A percentile compares a stretch with the other conserved stretches of the same genome.
Evolutionary conservation across 2,329 filamentous ascomycete species (phyloP).

Genomic region (Penicillium sp.): DNA sequence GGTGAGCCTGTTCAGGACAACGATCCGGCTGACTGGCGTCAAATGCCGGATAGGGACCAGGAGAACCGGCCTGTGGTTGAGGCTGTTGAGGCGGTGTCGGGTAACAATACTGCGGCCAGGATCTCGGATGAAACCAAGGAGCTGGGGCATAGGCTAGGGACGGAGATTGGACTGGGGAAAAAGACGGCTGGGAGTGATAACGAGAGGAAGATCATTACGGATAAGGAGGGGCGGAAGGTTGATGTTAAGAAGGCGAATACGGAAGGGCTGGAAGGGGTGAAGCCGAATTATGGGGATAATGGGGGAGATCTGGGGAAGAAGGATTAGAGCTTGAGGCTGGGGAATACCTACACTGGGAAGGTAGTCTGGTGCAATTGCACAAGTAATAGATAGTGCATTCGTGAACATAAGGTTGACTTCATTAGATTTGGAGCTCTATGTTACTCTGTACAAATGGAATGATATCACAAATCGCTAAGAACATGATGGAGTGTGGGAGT

Average conservation of each 20-base stretch:
- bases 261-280: slow-evolving; percentile 40
- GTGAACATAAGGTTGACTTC: neutral
- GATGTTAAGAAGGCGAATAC: slow-evolving; percentile 29
- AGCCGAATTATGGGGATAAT: slow-evolving; percentile 32
- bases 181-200: slow-evolving; percentile 63
- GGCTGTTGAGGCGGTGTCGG: neutral
- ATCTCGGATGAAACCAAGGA: slow-evolving; percentile 5
- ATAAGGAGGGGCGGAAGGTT: slow-evolving; percentile 25
- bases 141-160: slow-evolving; percentile 35
- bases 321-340: neutral
- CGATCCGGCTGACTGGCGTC: slow-evolving; percentile 70
- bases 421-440: neutral
- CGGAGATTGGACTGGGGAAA: slow-evolving; percentile 64
- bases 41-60: slow-evolving; percentile 39
- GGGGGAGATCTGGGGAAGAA: neutral
- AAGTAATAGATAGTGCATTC: neutral
- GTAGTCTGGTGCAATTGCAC: neutral
- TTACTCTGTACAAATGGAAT: neutral
- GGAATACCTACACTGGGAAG: neutral
- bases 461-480: neutral
- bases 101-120: neutral
- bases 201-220: slow-evolving; percentile 22
- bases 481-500: neutral
- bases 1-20: slow-evolving; percentile 68
- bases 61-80: slow-evolving; percentile 8